A percentile compares a stretch with the other conserved stretches of the same genome.
Evolutionary conservation across 1,139 yeast genomes (phyloP).

Genomic region (Sugiyamaella neomexicana): DNA sequence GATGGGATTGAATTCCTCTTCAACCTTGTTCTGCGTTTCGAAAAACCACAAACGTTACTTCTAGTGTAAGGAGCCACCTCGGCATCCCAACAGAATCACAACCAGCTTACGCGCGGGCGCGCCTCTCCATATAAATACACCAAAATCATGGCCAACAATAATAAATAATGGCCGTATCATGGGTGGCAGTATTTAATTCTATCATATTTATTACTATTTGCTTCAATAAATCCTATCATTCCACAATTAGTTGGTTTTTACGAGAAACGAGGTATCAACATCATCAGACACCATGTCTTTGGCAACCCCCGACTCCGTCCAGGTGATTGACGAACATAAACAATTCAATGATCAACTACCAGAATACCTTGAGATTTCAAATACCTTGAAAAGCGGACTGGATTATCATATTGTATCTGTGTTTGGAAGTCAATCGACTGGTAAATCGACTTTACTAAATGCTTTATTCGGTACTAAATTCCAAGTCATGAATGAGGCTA

Average conservation of each 20-base stretch:
- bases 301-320: constrained; percentile 43
- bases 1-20: background rate
- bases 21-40: too few species aligned
- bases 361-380: constrained; percentile 42
- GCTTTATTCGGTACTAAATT: constrained; percentile 80
- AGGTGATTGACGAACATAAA: constrained; percentile 78
- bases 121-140: background rate
- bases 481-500: constrained; percentile 87
- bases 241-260: too few species aligned
- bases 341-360: constrained; percentile 45
- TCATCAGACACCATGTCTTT: background rate
- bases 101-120: constrained; percentile 1
- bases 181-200: background rate
- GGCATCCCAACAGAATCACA: background rate
- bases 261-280: background rate
- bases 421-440: constrained; percentile 96
- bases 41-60: too few species aligned
- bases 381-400: constrained; percentile 54
- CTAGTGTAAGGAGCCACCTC: background rate
- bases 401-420: constrained; percentile 90
- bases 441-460: constrained; percentile 88
- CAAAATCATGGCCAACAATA: background rate
- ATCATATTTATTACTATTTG: too few species aligned
- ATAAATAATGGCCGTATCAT: background rate
- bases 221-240: too few species aligned